These are phyloP conservation scores for Coemansia sp. DNA, from an alignment of 192 early-diverging fungal species.

Conservation along the genomic window DNA sequence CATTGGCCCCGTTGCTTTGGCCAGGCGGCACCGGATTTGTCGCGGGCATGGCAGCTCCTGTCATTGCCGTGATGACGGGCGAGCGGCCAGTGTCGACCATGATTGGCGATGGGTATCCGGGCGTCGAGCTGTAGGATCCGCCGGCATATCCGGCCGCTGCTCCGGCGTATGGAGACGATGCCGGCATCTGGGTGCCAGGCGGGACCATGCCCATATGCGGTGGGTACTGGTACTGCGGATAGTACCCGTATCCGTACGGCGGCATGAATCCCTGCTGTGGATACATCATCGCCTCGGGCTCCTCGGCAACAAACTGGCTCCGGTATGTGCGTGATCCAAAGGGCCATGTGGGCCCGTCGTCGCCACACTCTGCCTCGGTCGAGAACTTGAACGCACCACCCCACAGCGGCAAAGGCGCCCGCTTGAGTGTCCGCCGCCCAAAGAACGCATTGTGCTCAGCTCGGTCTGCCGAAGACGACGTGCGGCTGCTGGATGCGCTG, in stretches of 20 bases:
- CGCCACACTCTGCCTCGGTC: background rate
- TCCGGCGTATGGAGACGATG: constrained; percentile 14
- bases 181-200: constrained; percentile 14
- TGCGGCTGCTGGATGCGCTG: constrained; percentile 29
- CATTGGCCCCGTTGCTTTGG: background rate
- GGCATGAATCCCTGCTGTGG: constrained; percentile 35
- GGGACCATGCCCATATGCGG: constrained; percentile 31
- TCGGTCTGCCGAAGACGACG: constrained; percentile 22
- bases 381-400: constrained; percentile 29
- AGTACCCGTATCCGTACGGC: constrained; percentile 42
- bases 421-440: constrained; percentile 36
- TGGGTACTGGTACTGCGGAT: constrained; percentile 38
- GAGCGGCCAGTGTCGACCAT: constrained; percentile 25
- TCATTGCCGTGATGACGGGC: constrained; percentile 18
- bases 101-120: constrained; percentile 30
- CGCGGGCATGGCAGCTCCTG: constrained; percentile 10
- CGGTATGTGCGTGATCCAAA: constrained; percentile 43
- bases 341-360: constrained; percentile 38
- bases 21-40: constrained; percentile 15
- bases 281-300: constrained; percentile 37
- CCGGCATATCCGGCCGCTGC: constrained; percentile 9
- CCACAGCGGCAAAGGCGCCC: constrained; percentile 24
- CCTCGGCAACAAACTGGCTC: constrained; percentile 39
- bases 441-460: constrained; percentile 43
- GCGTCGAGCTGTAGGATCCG: constrained; percentile 21